Evolutionary conservation across 1,284 basidiomycete genomes (phyloP), one percentile per base, ranked within the genome.

Genomic region (Apiotrichum porosum): DNA sequence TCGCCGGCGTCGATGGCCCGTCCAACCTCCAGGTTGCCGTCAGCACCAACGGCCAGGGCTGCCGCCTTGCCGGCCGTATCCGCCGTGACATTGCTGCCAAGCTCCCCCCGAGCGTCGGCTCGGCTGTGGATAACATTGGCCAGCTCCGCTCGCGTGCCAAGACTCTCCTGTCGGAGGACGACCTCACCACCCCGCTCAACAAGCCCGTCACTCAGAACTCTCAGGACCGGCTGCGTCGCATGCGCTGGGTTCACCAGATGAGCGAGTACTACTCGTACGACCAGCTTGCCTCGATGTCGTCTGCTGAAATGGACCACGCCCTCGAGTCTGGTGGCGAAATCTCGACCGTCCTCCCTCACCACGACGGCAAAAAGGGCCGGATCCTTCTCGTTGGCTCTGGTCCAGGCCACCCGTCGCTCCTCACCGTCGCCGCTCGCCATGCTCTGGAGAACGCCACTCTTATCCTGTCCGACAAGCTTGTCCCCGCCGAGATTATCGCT

Each of bases 381-480:
- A 93, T 95, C 49, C 78, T 91, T 43, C 83, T 98, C 6, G 84
- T 94, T 22, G 93, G 94, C 9, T 93, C 91, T 4, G 93, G 94
- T 0, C 91, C 94, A 0, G 94, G 94, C 4, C 92, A 95, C 60
- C 91, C 94, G 0, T 86, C 86, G 2, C 80, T 97, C 12, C 82
- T 97, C 38, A 97, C 94, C 1, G 76, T 89, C 9, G 86, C 92
- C 0, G 90, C 92, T 0, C 86, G 88, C 58, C 79, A 79, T 17
- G 83, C 87, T 0, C 80, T 98, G 38, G 79, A 80, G 53, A 79
- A 83, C 9, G 88, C 91, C 1, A 83, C 93, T 54, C 76, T 97
- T 31, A 86, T 97, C 18, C 80, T 97, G 5, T 88, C 90, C 9
- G 94, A 97, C 77, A 98, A 98, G 68, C 85, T 98, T n/a, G 94